Percentiles rank a stretch among this genome's conserved stretches.
phyloP scores from a whole-genome alignment of 257 asterid genomes.

The Solanum paucissectum region DNA sequence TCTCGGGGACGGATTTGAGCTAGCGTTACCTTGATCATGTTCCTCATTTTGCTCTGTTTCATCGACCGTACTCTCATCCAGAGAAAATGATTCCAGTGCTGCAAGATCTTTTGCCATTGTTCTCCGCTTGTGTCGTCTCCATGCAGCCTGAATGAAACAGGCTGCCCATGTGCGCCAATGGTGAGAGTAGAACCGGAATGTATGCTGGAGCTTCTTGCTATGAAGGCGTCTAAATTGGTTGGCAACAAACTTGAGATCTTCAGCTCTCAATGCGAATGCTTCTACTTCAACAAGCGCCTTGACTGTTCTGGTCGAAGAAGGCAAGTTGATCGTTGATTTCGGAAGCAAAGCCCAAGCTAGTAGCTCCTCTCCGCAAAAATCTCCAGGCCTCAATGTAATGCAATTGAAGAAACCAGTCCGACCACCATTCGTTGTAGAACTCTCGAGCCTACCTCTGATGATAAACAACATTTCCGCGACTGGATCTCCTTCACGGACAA shows the following conservation, averaged over 20 bases:
- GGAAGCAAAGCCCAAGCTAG: constrained; percentile 96
- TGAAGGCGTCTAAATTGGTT: constrained; percentile 89
- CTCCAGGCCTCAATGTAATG: constrained; percentile 74
- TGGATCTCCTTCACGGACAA: constrained; percentile 97
- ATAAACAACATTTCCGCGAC: constrained; percentile 87
- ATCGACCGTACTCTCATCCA: constrained; percentile 18
- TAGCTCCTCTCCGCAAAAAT: constrained; percentile 89
- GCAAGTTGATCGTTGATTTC: constrained; percentile 62
- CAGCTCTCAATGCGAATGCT: constrained; percentile 81
- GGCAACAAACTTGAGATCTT: constrained; percentile 86
- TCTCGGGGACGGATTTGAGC: constrained; percentile 19
- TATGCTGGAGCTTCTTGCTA: constrained; percentile 90
- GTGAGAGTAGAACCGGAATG: constrained; percentile 83
- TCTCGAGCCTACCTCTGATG: constrained; percentile 82
- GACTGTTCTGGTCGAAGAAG: constrained; percentile 85
- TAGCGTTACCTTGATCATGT: constrained; percentile 5
- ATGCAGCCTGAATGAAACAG: constrained; percentile 81
- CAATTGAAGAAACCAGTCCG: constrained; percentile 83
- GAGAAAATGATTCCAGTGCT: constrained; percentile 45
- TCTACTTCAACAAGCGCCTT: constrained; percentile 78
- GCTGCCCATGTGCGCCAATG: constrained; percentile 99
- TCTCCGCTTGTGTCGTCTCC: constrained; percentile 69
- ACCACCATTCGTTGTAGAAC: constrained; percentile 86
- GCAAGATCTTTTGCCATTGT: constrained; percentile 57
- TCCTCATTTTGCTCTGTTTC: constrained; percentile 26